Evolutionary conservation across 176 grass and related monocot genomes (phyloP), one percentile per base, ranked within the genome.

Genomic region (Aegilops speltoides): DNA sequence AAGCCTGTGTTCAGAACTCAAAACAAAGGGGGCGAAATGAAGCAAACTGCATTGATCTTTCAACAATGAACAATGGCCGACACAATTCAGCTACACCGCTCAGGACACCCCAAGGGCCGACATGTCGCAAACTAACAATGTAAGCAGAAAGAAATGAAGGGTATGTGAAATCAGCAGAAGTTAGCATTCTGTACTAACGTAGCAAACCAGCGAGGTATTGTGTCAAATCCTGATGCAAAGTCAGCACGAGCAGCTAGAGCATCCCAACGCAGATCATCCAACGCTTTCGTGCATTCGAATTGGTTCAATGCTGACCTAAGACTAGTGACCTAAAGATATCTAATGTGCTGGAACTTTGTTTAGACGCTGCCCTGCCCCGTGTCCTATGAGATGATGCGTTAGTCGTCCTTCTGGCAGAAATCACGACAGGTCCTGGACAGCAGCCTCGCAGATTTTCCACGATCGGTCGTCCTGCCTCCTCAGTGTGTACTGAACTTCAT

Each of bases 391-490:
- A 1, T 8, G 16, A 63, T 0, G 24, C 31, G 22, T 59, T 10
- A 5, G 57, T 17, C 20, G 7, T 59, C 32, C 6, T 34, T 73
- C 75, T 66, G 59, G 25, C 46, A 65, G 36, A 89, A 54, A 78
- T 96, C 81, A 96, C 40, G 79, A 69, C 84, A 83, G 65, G 77
- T 96, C 86, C 83, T 69, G 84, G 41, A 93, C 83, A 73, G 37
- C 62, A 73, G 92, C 94, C 54, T 86, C 77, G 26, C 67, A 93
- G 28, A 99, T 86, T 89, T 91, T 99, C 97, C 97, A 99, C 19
- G 92, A 96, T 86, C 87, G 43, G 75, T 94, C 92, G n/a, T 88
- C 68, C 83, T 94, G 85, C 56, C 89, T 96, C 85, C 89, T 99
- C 76, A 99, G 52, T 25, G 38, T 83, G 77, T 99, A 99, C 31